phyloP scores from a whole-genome alignment of 306 rosid species.

The Ammopiptanthus mongolicus region DNA sequence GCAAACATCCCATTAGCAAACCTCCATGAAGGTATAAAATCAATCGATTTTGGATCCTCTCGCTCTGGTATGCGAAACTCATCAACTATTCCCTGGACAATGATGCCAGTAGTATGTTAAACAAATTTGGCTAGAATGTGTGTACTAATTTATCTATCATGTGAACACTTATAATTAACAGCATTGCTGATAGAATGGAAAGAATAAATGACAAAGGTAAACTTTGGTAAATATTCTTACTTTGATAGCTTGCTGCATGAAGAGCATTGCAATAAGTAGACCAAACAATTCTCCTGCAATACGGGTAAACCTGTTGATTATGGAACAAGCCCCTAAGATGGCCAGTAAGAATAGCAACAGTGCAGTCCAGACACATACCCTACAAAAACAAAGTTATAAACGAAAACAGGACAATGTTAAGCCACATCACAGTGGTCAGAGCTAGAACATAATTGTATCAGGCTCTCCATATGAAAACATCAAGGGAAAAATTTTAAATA shows the following conservation, averaged over 20 bases:
- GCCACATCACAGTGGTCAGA: neutral
- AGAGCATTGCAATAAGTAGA: constrained; percentile 93
- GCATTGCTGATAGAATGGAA: neutral
- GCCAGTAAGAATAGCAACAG: constrained; percentile 69
- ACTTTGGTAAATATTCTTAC: constrained; percentile 32
- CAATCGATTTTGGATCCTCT: constrained; percentile 35
- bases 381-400: constrained; percentile 24
- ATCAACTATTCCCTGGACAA: constrained; percentile 78
- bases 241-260: constrained; percentile 93
- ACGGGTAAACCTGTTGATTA: constrained; percentile 91
- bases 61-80: constrained; percentile 76
- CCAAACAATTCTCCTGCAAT: constrained; percentile 95
- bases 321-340: constrained; percentile 91
- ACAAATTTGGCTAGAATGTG: neutral
- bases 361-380: constrained; percentile 98
- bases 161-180: neutral
- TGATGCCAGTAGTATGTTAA: neutral
- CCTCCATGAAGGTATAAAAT: constrained; percentile 86
- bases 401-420: neutral
- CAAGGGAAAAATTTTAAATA: neutral
- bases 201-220: neutral
- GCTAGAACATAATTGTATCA: neutral
- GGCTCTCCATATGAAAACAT: neutral
- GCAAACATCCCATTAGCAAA: constrained; percentile 99
- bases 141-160: neutral